A percentile compares a stretch with the other conserved stretches of the same genome.
phyloP scores from a whole-genome alignment of 305 asterid genomes.

The Fraxinus greggii region DNA sequence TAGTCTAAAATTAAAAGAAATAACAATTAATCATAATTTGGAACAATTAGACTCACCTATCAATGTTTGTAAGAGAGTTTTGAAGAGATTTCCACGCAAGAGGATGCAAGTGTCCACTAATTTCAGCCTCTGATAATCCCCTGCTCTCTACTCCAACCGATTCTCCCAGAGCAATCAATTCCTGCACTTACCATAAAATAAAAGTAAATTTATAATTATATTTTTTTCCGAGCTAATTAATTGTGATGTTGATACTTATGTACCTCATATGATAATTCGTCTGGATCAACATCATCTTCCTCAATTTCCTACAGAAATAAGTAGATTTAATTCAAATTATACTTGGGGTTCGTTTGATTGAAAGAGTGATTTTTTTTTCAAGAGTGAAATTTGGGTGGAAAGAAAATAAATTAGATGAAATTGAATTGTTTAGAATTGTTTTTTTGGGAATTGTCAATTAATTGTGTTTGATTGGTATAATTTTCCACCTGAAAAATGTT shows the following conservation, averaged over 20 bases:
- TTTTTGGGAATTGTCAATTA: too few relatives aligned
- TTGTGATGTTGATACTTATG: neutral
- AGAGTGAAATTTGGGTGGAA: too few relatives aligned
- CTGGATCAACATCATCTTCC: constrained; percentile 65
- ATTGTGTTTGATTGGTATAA: too few relatives aligned
- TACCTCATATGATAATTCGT: constrained; percentile 61
- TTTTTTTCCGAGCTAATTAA: too few relatives aligned
- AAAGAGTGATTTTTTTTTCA: too few relatives aligned
- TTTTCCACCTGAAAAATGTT: too few relatives aligned
- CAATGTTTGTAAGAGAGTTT: neutral
- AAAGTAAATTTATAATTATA: too few relatives aligned
- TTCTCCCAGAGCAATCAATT: constrained; percentile 63
- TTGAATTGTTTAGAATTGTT: too few relatives aligned
- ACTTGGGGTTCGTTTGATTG: too few relatives aligned
- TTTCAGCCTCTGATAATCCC: constrained; percentile 54
- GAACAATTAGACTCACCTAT: neutral
- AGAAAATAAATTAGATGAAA: too few relatives aligned
- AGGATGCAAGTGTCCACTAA: constrained; percentile 38
- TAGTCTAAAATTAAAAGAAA: neutral
- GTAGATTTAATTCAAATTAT: neutral
- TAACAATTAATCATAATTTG: neutral
- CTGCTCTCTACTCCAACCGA: constrained; percentile 59
- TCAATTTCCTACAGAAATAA: constrained; percentile 35
- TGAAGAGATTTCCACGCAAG: constrained; percentile 34
- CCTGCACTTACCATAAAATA: constrained; percentile 30